Base-by-base conservation (phyloP, 208 protist genomes). In the Acanthamoeba quina region DNA sequence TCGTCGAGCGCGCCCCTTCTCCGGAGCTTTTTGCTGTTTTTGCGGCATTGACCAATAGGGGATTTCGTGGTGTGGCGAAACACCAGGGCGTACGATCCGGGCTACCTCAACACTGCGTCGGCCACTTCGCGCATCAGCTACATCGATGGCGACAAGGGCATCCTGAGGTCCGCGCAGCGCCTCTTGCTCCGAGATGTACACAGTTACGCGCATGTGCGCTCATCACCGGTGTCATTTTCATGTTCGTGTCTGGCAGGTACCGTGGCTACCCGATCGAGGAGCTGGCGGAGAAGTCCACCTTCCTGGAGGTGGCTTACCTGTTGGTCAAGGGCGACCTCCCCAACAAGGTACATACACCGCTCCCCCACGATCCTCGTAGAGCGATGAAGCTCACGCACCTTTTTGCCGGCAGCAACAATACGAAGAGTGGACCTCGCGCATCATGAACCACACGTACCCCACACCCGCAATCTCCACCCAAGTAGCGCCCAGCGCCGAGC, bases 141-240 rank as follows among this genome's bases (percentile, higher is more conserved):
- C 82, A 97, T 97, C 72, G 96, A 97, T 70, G 96, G 96, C 88
- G 96, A 96, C 62, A 97, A 97, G 86, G 97, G 97, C 58, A 95
- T 97, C 60, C 94, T 98, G 17, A 80, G 88, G 54, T 91, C 17
- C 56, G 62, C 62, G n/a, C n/a, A n/a, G 26, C 21, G 3, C 58
- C 58, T 64, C 10, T 64, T 15, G 6, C 19, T 64, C n/a, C n/a
- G n/a, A n/a, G n/a, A n/a, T n/a, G 17, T 10, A 68, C 21, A 4
- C n/a, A 29, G 15, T 31, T 68, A 5, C 4, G 5, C n/a, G 15
- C 21, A 26, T 41, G 26, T 60, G 17, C 4, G 4, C 24, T 68
- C 60, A 68, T 68, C n/a, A 68, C n/a, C 4, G 15, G n/a, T 47
- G 19, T 78, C 4, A 21, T 4, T 3, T 78, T 41, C 4, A 44